A percentile compares a stretch with the other conserved stretches of the same genome.
Evolutionary conservation across 78 protist genomes (phyloP).

Genomic region (Bodo saltans): DNA sequence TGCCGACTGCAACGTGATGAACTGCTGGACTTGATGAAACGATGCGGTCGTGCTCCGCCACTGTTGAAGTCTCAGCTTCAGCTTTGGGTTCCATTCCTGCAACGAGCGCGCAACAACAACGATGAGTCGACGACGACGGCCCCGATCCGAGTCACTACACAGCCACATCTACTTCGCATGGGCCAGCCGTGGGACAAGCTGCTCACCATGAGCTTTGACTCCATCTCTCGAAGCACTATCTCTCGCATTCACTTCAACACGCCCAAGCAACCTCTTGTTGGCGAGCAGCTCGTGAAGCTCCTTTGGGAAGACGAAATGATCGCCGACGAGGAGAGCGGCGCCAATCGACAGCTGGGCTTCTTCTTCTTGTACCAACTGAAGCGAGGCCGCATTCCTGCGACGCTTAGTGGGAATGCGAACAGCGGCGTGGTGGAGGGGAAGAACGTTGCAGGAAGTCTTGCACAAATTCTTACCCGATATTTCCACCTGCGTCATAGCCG

Average conservation of each 20-base stretch:
- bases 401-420: too few relatives aligned
- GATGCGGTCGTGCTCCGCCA: not conserved
- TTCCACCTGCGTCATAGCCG: constrained; percentile 1
- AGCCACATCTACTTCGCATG: not conserved
- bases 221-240: not conserved
- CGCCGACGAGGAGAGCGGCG: constrained; percentile 20
- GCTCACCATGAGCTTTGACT: not conserved
- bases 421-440: not conserved
- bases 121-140: not conserved
- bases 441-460: not conserved
- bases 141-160: too few relatives aligned
- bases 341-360: constrained; percentile 39
- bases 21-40: constrained; percentile 30
- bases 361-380: constrained; percentile 40
- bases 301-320: constrained; percentile 2
- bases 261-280: not conserved
- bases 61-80: not conserved
- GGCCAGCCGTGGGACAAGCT: constrained; percentile 42
- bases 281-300: not conserved
- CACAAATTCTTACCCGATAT: constrained; percentile 11
- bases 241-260: not conserved
- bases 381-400: constrained; percentile 1
- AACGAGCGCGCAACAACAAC: not conserved
- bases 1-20: constrained; percentile 46
- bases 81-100: not conserved